Evolutionary conservation across 495 filamentous ascomycete species (phyloP).

Genomic region (Penicillium soppii): DNA sequence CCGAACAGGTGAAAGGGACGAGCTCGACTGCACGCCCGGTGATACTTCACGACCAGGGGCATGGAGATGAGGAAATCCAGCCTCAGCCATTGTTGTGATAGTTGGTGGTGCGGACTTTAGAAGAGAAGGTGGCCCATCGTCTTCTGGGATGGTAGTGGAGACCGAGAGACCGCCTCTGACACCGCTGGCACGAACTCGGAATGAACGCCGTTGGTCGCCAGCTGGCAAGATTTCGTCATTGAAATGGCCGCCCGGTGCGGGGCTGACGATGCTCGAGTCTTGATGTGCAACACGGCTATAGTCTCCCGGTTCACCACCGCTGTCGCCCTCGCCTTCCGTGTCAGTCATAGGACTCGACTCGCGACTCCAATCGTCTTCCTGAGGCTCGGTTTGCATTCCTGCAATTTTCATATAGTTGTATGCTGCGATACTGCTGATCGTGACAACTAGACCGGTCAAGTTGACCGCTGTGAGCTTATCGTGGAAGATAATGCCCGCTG

Average conservation of each 20-base stretch:
- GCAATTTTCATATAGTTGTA: conserved; percentile 96
- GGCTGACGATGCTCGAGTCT: conserved; percentile 23
- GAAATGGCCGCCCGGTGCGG: conserved; percentile 14
- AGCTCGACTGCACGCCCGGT: conserved; percentile 21
- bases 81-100: conserved; percentile 30
- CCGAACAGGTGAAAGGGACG: conserved; percentile 18
- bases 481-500: conserved; percentile 84
- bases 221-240: conserved; percentile 29
- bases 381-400: conserved; percentile 78
- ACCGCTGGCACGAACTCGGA: conserved; percentile 39
- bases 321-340: conserved; percentile 26
- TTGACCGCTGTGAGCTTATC: conserved; percentile 90
- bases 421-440: conserved; percentile 76
- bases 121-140: conserved; percentile 27
- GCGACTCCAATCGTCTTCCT: conserved; percentile 27
- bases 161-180: conserved; percentile 33
- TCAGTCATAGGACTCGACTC: conserved; percentile 32
- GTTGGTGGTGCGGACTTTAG: conserved; percentile 36
- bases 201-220: conserved; percentile 33
- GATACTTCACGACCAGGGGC: conserved; percentile 16
- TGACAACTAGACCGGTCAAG: conserved; percentile 80
- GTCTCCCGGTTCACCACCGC: conserved; percentile 22
- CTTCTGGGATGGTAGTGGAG: conserved; percentile 34
- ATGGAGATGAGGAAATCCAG: conserved; percentile 20
- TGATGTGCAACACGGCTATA: conserved; percentile 28